Base-by-base conservation (phyloP, 495 filamentous ascomycete species). In the Mycothermus thermophilus region DNA sequence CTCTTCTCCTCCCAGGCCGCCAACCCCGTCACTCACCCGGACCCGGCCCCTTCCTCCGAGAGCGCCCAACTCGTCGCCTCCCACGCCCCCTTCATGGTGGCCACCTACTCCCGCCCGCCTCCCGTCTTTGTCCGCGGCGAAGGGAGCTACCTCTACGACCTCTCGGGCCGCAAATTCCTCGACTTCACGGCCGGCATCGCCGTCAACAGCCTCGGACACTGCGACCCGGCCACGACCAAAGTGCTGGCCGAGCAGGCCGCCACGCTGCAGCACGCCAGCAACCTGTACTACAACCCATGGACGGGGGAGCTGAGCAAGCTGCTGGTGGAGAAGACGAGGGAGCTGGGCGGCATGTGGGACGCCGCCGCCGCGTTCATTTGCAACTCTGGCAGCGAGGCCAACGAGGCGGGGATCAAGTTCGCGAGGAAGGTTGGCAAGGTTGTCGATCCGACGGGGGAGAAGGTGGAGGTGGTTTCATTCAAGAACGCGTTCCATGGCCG, bases 331-430 rank as follows among this genome's bases (percentile, higher is more conserved):
- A 71, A 74, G 40, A 97, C 90, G 2, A 49, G 63, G 30, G 70
- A 72, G 34, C 74, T 78, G 0, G 85, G 83, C 34, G 78, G 64
- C 27, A 93, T 96, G 79, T 71, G 79, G 44, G 69, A 75, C 48
- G 87, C 80, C 4, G 59, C 71, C n/a, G 69, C 79, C 41, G 84
- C 79, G 0, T 97, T 97, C 59, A 69, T 97, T 44, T 93, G 82
- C 63, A 97, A 96, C 62, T 90, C 83, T 10, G 90, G 90, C 23
- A 77, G 74, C 21, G 90, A 96, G 59, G 90, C 90, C 49, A 97
- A 97, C 56, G 90, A 97, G 60, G 90, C 90, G 1, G 90, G 88
- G 5, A 82, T 97, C 49, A 97, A 97, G 56, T 96, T 97, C 53
- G 75, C 84, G 9, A 76, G 92, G 28, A 97, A 96, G 52, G 77